Evolutionary conservation across 139 green algal genomes (phyloP).

Genomic region (Deuterostichococcus epilithicus): DNA sequence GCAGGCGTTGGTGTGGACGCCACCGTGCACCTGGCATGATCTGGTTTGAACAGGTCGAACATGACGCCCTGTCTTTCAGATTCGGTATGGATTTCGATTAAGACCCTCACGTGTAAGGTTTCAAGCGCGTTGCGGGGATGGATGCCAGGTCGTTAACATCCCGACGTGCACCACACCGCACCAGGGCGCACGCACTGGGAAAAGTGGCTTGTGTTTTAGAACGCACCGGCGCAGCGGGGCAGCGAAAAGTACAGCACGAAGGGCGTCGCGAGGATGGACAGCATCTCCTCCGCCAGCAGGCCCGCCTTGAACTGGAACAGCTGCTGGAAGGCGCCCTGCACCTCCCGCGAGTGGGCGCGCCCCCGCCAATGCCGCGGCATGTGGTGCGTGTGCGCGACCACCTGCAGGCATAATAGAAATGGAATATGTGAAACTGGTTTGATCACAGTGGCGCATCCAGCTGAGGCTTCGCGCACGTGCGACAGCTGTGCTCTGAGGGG

Average conservation of each 20-base stretch:
- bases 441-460: too few species aligned
- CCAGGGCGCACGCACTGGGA: not conserved
- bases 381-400: constrained; percentile 89
- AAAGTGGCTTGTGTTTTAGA: not conserved
- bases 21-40: too few species aligned
- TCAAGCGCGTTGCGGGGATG: too few species aligned
- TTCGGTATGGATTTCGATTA: too few species aligned
- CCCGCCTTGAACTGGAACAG: constrained; percentile 82
- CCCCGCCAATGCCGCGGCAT: constrained; percentile 75
- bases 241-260: constrained; percentile 77
- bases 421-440: too few species aligned
- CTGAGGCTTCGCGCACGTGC: too few species aligned
- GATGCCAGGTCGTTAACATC: too few species aligned
- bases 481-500: too few species aligned
- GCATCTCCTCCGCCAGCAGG: constrained; percentile 87
- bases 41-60: too few species aligned
- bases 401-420: not conserved
- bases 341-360: constrained; percentile 70
- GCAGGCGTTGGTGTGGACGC: too few species aligned
- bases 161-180: not conserved
- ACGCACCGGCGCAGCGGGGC: constrained; percentile 39
- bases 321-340: constrained; percentile 72
- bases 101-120: too few species aligned
- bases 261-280: constrained; percentile 77
- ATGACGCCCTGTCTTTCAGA: too few species aligned